These are phyloP conservation scores for Salisapilia sapeloensis DNA, from an alignment of 352 stramenopile genomes.

Conservation along the genomic window DNA sequence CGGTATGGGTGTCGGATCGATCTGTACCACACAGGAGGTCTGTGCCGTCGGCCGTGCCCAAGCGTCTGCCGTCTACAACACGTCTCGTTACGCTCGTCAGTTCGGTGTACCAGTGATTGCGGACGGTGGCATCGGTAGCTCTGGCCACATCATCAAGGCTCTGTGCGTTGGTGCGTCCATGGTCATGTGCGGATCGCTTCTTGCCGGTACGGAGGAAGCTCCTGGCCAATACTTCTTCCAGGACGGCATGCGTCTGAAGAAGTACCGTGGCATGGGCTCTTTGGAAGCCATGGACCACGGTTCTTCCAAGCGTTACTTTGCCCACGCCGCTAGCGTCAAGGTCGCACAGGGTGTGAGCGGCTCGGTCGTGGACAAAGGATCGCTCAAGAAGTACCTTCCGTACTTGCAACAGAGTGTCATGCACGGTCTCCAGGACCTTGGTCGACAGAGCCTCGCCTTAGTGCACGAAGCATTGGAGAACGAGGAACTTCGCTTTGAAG, in stretches of 20 bases:
- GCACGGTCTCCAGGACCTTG: conserved; percentile 97
- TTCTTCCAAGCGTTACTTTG: conserved; percentile 88
- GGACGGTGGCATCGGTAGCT: conserved; percentile 97
- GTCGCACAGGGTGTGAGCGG: conserved; percentile 98
- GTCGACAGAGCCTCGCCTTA: conserved; percentile 82
- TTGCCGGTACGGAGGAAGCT: conserved; percentile 98
- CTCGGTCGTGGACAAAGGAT: conserved; percentile 98
- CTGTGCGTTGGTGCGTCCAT: conserved; percentile 93
- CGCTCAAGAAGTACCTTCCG: conserved; percentile 96
- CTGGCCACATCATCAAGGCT: conserved; percentile 98
- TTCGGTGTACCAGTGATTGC: conserved; percentile 97
- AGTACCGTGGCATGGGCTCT: conserved; percentile 99
- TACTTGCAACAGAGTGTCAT: conserved; percentile 98
- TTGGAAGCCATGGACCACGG: conserved; percentile 97
- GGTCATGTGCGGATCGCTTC: conserved; percentile 99
- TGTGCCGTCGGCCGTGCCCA: conserved; percentile 96
- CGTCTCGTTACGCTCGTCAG: conserved; percentile 88
- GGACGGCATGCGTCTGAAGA: conserved; percentile 98
- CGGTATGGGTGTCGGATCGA: conserved; percentile 99
- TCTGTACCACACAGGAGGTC: conserved; percentile 99
- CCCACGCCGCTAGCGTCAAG: conserved; percentile 86
- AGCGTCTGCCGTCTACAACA: conserved; percentile 98
- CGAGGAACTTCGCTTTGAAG: conserved; percentile 89
- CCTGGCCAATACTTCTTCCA: conserved; percentile 99
- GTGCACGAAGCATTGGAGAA: conserved; percentile 70